Conservation (phyloP, 768 basidiomycete species). For the Sutorius australiensis region DNA sequence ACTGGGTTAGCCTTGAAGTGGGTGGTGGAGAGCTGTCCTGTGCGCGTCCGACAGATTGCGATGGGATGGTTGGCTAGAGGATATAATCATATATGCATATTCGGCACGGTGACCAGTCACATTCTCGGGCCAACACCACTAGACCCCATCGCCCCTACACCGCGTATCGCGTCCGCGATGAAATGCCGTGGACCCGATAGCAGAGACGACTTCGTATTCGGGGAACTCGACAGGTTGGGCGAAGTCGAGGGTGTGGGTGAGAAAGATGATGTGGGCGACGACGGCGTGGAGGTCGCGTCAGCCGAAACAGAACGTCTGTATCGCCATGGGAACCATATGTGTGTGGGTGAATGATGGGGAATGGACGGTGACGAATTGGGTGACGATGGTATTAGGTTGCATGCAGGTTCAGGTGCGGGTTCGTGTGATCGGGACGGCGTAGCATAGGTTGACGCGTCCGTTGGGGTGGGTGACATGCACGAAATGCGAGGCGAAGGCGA, state of each 20-base stretch:
- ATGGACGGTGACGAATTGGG: neutral
- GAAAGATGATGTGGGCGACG: neutral
- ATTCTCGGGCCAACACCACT: neutral
- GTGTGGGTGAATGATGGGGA: slow-evolving; percentile 1
- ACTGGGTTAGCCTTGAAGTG: too few relatives aligned
- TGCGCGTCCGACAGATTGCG: too few relatives aligned
- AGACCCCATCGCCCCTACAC: slow-evolving; percentile 37
- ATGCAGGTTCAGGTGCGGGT: neutral
- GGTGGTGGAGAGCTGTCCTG: too few relatives aligned
- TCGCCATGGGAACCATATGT: slow-evolving; percentile 8
- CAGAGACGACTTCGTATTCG: slow-evolving; percentile 12
- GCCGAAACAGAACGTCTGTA: slow-evolving; percentile 6
- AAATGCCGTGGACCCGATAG: slow-evolving; percentile 19
- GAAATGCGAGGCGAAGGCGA: slow-evolving; percentile 10
- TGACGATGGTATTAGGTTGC: neutral
- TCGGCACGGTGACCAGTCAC: neutral
- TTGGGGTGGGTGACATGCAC: slow-evolving; percentile 5
- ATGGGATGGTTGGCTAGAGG: neutral
- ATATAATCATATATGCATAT: too few relatives aligned
- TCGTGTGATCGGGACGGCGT: neutral
- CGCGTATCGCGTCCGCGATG: slow-evolving; percentile 39
- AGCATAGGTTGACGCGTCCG: neutral
- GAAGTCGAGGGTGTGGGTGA: slow-evolving; percentile 11
- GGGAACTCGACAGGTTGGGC: slow-evolving; percentile 2
- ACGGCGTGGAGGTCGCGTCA: neutral